A percentile compares a stretch with the other conserved stretches of the same genome.
phyloP scores from a whole-genome alignment of 75 land plant genomes.

The Pinus tabuliformis region DNA sequence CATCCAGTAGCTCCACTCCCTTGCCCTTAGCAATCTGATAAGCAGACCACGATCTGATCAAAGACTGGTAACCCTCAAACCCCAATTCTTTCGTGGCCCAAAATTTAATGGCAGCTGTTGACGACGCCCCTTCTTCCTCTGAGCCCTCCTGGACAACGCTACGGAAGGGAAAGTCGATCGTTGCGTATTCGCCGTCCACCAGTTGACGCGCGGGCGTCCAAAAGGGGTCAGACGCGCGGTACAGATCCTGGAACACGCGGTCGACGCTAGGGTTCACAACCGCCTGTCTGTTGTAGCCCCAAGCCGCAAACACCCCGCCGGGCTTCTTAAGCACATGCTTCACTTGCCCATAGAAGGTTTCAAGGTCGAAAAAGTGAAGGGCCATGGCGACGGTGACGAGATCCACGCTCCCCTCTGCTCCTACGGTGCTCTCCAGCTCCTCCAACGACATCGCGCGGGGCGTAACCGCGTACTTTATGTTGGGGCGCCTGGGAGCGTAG shows the following conservation, averaged over 20 bases:
- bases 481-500: conserved; percentile 47
- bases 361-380: conserved; percentile 77
- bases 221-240: conserved; percentile 8
- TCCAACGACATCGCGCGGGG: conserved; percentile 23
- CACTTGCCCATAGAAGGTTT: conserved; percentile 54
- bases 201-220: conserved; percentile 38
- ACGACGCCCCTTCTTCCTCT: conserved; percentile 14
- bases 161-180: conserved; percentile 63
- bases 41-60: conserved; percentile 27
- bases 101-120: conserved; percentile 44
- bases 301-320: conserved; percentile 73
- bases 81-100: conserved; percentile 31
- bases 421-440: conserved; percentile 30
- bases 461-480: conserved; percentile 47
- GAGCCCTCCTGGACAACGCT: not conserved
- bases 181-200: conserved; percentile 40
- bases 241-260: conserved; percentile 11
- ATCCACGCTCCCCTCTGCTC: conserved; percentile 40
- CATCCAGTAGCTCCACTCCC: conserved; percentile 64
- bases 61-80: conserved; percentile 31
- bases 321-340: conserved; percentile 46
- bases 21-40: conserved; percentile 17
- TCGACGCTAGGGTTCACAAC: conserved; percentile 39
- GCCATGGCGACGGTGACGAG: conserved; percentile 65
- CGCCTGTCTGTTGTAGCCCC: conserved; percentile 53